These are phyloP conservation scores for Vinca minor DNA, from an alignment of 257 asterid species.

Conservation along the genomic window DNA sequence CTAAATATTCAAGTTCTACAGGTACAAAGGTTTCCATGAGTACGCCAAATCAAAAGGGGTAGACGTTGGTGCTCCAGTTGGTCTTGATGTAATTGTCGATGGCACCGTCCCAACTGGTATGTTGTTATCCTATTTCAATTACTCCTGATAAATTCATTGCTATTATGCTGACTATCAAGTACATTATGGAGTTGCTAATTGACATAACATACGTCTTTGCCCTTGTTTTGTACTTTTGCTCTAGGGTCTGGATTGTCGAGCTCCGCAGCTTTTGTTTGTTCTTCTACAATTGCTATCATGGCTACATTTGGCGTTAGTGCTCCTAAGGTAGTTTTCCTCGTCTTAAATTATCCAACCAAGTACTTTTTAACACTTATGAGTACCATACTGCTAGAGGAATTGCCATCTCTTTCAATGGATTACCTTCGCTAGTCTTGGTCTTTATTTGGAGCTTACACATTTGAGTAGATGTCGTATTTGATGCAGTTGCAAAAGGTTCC, in stretches of 20 bases:
- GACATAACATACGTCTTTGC: not conserved
- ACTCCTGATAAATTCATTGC: no score
- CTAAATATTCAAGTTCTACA: constrained; percentile 21
- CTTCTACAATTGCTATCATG: constrained; percentile 88
- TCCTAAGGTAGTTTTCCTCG: constrained; percentile 46
- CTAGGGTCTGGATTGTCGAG: constrained; percentile 97
- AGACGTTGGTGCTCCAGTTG: constrained; percentile 45
- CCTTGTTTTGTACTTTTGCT: constrained; percentile 14
- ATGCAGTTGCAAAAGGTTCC: no score
- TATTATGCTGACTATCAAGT: no score
- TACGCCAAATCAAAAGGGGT: constrained; percentile 63
- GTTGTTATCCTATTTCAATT: no score
- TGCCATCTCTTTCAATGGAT: no score
- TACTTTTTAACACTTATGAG: not conserved
- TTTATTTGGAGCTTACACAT: not conserved
- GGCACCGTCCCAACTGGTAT: constrained; percentile 92
- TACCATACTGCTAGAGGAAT: not conserved
- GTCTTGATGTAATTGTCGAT: constrained; percentile 78
- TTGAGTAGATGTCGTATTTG: no score
- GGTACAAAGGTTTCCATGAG: constrained; percentile 91
- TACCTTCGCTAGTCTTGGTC: not conserved
- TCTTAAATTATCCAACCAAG: not conserved
- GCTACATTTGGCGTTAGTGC: constrained; percentile 52
- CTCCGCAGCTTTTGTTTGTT: constrained; percentile 98
- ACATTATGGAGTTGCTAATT: no score